Evolutionary conservation across 1,284 basidiomycete genomes (phyloP), one percentile per base, ranked within the genome.

Genomic region (Rhizoctonia solani): DNA sequence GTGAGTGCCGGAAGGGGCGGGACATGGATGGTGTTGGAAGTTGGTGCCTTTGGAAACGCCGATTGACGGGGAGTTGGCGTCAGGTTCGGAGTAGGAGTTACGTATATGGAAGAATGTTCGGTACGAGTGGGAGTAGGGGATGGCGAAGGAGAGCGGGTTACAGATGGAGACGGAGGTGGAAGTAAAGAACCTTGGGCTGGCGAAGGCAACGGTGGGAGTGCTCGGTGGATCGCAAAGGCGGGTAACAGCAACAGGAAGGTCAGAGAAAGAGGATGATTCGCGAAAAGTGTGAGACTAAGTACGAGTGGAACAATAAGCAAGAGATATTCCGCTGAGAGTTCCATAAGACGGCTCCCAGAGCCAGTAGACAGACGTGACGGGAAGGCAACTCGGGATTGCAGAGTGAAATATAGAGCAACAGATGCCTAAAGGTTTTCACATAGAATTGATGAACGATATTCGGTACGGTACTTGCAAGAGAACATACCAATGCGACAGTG

Each of bases 231-330:
- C 0, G 80, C 68, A 5, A 65, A 69, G 0, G 81, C 80, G 1
- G 82, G 81, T 16, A 81, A 56, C 0, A 84, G 71, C 1, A 93
- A 74, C 1, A 82, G 67, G 0, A 81, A 49, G 46, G 84, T 85
- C 47, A 94, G 81, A 0, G 79, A 54, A 0, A 80, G 69, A 0
- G 92, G 87, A 4, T 79, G 77, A 19, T 82, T 75, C 0, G 93
- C 87, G 70, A 89, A 87, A 27, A 89, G 63, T 0, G 95, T 97
- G 76, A 95, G 85, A 1, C 86, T 88, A 1, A 94, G 79, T 0
- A 95, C 81, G 8, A 95, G 80, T 0, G 95, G 95, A 0, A 92
- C 68, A 23, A 89, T 83, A 9, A 95, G 83, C 1, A 90, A 75
- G 1, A 80, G 47, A 78, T 86, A 93, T 76, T 94, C 88, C 21